Conservation (phyloP, 768 basidiomycete genomes). For the Sporobolomyces phaffii region DNA sequence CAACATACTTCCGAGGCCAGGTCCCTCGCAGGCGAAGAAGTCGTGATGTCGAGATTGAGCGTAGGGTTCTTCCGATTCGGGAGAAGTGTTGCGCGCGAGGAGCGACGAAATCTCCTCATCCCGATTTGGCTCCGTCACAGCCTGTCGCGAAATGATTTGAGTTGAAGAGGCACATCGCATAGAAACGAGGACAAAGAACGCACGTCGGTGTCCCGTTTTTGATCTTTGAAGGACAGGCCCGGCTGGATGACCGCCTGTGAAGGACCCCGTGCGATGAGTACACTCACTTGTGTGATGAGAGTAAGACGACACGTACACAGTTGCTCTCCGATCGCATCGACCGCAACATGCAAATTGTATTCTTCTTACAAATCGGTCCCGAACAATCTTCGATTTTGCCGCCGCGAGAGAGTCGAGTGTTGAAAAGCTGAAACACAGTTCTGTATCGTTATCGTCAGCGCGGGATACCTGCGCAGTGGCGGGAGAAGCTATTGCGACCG, state of each 20-base stretch:
- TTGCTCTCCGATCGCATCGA: slow-evolving; percentile 46
- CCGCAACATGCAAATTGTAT: slow-evolving; percentile 51
- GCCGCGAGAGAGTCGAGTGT: slow-evolving; percentile 50
- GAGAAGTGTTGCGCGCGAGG: not conserved
- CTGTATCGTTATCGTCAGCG: not conserved
- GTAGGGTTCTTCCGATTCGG: slow-evolving; percentile 11
- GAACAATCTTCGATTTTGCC: slow-evolving; percentile 48
- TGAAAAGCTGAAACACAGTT: slow-evolving; percentile 48
- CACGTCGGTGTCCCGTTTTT: slow-evolving; percentile 35
- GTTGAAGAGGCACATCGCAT: too few species aligned
- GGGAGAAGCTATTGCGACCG: not conserved
- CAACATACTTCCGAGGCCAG: slow-evolving; percentile 32
- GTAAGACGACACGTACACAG: slow-evolving; percentile 8
- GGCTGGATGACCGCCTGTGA: slow-evolving; percentile 26
- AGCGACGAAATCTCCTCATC: slow-evolving; percentile 13
- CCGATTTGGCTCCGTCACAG: slow-evolving; percentile 32
- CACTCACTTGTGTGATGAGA: too few species aligned
- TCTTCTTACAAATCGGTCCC: slow-evolving; percentile 48
- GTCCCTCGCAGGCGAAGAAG: slow-evolving; percentile 33
- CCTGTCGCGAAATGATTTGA: not conserved
- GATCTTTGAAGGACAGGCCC: slow-evolving; percentile 34
- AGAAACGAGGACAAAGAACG: not conserved
- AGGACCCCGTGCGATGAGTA: too few species aligned
- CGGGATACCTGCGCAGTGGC: not conserved
- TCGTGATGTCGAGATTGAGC: slow-evolving; percentile 25